Evolutionary conservation across 805 yeast species (phyloP).

Genomic region (Wickerhamiella occidentalis): DNA sequence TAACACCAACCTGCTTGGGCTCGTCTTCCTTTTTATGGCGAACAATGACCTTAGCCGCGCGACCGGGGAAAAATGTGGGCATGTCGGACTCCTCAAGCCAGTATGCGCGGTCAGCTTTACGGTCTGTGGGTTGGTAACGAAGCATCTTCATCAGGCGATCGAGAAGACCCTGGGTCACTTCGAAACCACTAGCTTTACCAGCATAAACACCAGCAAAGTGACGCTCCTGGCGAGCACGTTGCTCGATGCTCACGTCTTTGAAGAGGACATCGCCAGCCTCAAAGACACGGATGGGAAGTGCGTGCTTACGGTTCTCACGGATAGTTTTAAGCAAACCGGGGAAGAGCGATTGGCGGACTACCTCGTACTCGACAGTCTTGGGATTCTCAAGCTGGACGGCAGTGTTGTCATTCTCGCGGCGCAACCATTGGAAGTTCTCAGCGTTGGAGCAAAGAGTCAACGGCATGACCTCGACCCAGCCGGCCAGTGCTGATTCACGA

Average conservation of each 20-base stretch:
- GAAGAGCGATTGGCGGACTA: slow-evolving; percentile 84
- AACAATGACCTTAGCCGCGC: slow-evolving; percentile 83
- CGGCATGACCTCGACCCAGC: slow-evolving; percentile 94
- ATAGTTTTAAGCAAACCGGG: slow-evolving; percentile 94
- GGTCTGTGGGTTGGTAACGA: slow-evolving; percentile 65
- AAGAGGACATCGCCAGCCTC: slow-evolving; percentile 92
- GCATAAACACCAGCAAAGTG: slow-evolving; percentile 91
- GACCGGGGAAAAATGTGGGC: slow-evolving; percentile 85
- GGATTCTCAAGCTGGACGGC: slow-evolving; percentile 94
- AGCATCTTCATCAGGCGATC: slow-evolving; percentile 94
- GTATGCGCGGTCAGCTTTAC: slow-evolving; percentile 51
- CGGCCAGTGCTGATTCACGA: slow-evolving; percentile 82
- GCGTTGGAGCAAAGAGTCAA: slow-evolving; percentile 91
- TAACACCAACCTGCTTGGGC: slow-evolving; percentile 45
- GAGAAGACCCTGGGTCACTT: slow-evolving; percentile 82
- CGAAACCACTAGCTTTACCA: slow-evolving; percentile 93
- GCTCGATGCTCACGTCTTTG: slow-evolving; percentile 67
- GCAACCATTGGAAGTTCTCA: slow-evolving; percentile 84
- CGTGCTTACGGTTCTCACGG: slow-evolving; percentile 89
- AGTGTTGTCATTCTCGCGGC: slow-evolving; percentile 48
- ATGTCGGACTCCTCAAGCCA: slow-evolving; percentile 29
- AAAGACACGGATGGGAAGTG: slow-evolving; percentile 87
- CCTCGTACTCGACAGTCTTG: slow-evolving; percentile 92
- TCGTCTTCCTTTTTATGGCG: slow-evolving; percentile 32
- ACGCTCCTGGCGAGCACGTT: slow-evolving; percentile 85